Evolutionary conservation across 306 rosid species (phyloP).

Genomic region (Acacia crassicarpa): DNA sequence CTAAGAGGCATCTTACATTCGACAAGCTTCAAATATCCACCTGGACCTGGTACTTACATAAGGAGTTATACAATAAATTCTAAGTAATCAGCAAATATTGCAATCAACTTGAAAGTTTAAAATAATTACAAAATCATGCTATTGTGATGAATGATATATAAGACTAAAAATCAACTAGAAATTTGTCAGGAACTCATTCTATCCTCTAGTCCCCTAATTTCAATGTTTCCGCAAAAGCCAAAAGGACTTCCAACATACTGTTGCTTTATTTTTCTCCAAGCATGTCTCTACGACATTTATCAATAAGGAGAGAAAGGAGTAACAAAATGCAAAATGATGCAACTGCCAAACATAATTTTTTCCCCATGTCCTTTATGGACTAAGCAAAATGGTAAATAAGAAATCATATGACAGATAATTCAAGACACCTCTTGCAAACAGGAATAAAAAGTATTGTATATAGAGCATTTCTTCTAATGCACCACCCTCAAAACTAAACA

Average conservation of each 20-base stretch:
- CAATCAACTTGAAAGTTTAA: not conserved
- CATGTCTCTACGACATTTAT: not conserved
- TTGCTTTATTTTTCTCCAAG: not conserved
- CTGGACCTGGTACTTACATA: not conserved
- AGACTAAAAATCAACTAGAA: not conserved
- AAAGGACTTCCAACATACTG: not conserved
- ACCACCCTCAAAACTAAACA: not conserved
- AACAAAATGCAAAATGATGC: not conserved
- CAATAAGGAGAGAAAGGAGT: not conserved
- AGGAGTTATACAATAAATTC: not conserved
- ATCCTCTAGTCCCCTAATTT: not conserved
- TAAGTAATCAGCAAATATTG: not conserved
- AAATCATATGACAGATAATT: not conserved
- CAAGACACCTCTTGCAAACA: not conserved
- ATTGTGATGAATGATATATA: not conserved
- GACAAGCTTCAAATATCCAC: conserved; percentile 6
- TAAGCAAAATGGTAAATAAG: not conserved
- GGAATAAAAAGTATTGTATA: not conserved
- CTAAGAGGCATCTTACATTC: not conserved
- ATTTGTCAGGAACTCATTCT: not conserved
- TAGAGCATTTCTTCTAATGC: not conserved
- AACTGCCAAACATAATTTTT: not conserved
- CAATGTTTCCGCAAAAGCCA: not conserved
- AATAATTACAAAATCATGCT: not conserved
- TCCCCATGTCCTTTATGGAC: not conserved